A percentile compares a stretch with the other conserved stretches of the same genome.
phyloP scores from a whole-genome alignment of 78 protist genomes.

The Cavenderia fasciculata region DNA sequence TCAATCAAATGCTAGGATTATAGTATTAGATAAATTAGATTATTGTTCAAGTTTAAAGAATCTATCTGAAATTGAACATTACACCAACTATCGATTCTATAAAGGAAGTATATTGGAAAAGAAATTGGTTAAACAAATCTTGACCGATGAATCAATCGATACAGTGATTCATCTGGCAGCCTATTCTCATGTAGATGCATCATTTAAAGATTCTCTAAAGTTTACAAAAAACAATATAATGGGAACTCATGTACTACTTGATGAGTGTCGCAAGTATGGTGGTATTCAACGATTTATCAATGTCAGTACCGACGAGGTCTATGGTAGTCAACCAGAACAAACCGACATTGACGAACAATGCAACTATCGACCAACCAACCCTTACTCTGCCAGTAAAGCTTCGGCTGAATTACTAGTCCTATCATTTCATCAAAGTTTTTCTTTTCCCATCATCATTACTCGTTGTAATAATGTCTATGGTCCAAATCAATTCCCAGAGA shows the following conservation, averaged over 20 bases:
- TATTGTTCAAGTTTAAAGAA: constrained; percentile 89
- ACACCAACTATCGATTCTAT: not conserved
- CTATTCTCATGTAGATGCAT: constrained; percentile 92
- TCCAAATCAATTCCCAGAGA: constrained; percentile 96
- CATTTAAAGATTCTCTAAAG: constrained; percentile 35
- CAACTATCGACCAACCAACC: constrained; percentile 94
- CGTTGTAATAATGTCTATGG: constrained; percentile 98
- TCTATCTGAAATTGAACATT: constrained; percentile 15
- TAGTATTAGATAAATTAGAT: constrained; percentile 90
- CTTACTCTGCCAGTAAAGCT: constrained; percentile 97
- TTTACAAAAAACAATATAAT: constrained; percentile 94
- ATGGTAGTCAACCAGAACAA: constrained; percentile 87
- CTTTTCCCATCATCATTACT: constrained; percentile 93
- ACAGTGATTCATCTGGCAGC: constrained; percentile 97
- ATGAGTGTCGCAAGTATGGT: constrained; percentile 80
- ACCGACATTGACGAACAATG: constrained; percentile 1
- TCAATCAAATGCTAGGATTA: constrained; percentile 51
- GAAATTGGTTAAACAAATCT: constrained; percentile 77
- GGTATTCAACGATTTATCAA: constrained; percentile 92
- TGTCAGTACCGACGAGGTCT: constrained; percentile 98
- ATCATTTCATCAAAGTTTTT: constrained; percentile 80
- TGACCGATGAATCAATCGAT: constrained; percentile 87
- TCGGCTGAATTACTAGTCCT: constrained; percentile 91
- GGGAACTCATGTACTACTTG: constrained; percentile 96
- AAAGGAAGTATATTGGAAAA: constrained; percentile 85